Percentiles rank a stretch among this genome's conserved stretches.
These are phyloP conservation scores for Cercophora samala DNA, from an alignment of 495 filamentous ascomycete genomes.

Conservation along the genomic window DNA sequence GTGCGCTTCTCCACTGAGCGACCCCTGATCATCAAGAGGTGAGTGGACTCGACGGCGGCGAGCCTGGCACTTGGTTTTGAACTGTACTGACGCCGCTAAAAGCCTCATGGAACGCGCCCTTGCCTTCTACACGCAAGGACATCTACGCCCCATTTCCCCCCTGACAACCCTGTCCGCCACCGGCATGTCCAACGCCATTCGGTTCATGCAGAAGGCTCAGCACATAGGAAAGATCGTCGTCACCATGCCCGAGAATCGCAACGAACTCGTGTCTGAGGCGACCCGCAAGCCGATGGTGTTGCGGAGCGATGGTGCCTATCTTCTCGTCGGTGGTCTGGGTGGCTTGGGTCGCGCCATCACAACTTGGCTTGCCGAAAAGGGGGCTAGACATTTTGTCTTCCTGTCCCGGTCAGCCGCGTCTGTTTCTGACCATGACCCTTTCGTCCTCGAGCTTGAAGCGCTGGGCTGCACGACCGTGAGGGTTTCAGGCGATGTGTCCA, in stretches of 20 bases:
- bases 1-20: too few species aligned
- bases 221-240: constrained; percentile 51
- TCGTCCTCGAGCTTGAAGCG: constrained; percentile 15
- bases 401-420: constrained; percentile 12
- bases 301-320: constrained; percentile 42
- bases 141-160: not conserved
- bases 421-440: constrained; percentile 3
- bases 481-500: constrained; percentile 15
- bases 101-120: constrained; percentile 37
- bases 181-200: constrained; percentile 8
- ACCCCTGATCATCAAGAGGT: too few species aligned
- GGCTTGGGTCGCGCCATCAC: constrained; percentile 56
- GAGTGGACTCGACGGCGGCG: too few species aligned
- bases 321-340: constrained; percentile 56
- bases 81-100: constrained; percentile 15
- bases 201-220: constrained; percentile 33
- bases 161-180: too few species aligned
- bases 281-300: not conserved
- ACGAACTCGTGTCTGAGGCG: constrained; percentile 22
- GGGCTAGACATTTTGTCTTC: constrained; percentile 37
- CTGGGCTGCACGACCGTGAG: constrained; percentile 12
- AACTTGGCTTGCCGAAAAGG: constrained; percentile 51
- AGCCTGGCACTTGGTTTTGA: constrained; percentile 15
- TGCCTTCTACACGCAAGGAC: not conserved
- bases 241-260: constrained; percentile 15